These are phyloP conservation scores for Magnusiomyces magnusii DNA, from an alignment of 1,139 yeast species.

Conservation along the genomic window DNA sequence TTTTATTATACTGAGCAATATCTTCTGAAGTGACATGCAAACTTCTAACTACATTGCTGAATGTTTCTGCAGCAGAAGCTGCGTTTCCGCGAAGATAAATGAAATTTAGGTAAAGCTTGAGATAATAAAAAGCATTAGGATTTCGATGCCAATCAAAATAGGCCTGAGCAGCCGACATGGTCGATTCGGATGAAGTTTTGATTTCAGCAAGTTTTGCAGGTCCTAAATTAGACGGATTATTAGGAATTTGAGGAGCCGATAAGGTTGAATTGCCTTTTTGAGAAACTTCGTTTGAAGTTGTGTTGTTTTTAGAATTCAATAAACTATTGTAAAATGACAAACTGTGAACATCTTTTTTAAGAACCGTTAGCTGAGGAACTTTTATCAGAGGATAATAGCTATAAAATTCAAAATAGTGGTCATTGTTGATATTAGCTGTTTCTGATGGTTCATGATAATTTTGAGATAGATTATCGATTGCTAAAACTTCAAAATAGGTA, in stretches of 20 bases:
- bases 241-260: background rate
- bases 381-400: background rate
- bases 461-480: background rate
- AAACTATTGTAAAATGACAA: background rate
- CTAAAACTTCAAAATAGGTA: background rate
- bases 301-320: background rate
- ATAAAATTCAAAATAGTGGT: background rate
- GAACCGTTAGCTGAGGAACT: background rate
- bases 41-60: background rate
- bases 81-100: background rate
- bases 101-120: background rate
- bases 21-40: background rate
- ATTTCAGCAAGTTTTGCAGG: background rate
- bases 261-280: background rate
- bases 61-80: background rate
- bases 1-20: background rate
- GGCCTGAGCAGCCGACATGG: background rate
- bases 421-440: background rate
- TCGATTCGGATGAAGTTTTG: background rate
- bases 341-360: background rate
- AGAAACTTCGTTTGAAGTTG: background rate
- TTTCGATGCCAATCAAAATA: background rate
- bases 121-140: background rate
- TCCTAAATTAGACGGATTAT: background rate
- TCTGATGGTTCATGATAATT: background rate